Base-by-base conservation (phyloP, 1,284 basidiomycete species). In the Sporisorium iseilematis-ciliati region DNA sequence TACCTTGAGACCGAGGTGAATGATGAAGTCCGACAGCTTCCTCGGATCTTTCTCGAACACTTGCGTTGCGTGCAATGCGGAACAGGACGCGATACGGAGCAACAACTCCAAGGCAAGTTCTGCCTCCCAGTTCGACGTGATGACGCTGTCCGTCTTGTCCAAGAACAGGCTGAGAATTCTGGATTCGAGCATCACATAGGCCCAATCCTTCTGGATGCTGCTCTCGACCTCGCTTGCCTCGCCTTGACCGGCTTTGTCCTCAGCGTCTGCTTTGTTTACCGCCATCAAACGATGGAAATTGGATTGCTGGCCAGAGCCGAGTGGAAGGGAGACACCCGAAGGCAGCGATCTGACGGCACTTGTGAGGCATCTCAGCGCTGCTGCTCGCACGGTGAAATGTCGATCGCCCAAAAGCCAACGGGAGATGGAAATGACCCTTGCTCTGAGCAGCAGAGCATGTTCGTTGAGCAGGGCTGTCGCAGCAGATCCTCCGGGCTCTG, bases 341-440 rank as follows among this genome's bases (percentile, higher is more conserved):
- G 77, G 71, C 23, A 70, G 51, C 14, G 79, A 75, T 45, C 59
- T 54, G 26, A 74, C n/a, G 1, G 63, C 66, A 18, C 60, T 43
- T 11, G 35, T 57, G 10, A 81, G 57, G 26, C 77, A 80, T 11
- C 66, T 25, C 43, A 77, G 57, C 8, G 80, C 80, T 11, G 80
- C 80, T 12, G 57, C 51, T 29, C 75, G 65, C 8, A 82, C 80
- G 25, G 75, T 78, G 35, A 73, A 72, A 31, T 82, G 72, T 23
- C 80, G 67, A 46, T 82, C 80, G 8, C 64, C 60, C 20, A 82
- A 60, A 10, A 79, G 68, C 67, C 71, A 81, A 46, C 77, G 61
- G 5, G 80, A 67, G n/a, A 62, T 58, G 16, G 77, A 61, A 41
- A 82, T 57, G 50, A 60, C 52, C 11, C 71, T 55, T 3, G 70